Conservation (phyloP, 2,329 filamentous ascomycete species). For the Aureobasidium zeae region DNA sequence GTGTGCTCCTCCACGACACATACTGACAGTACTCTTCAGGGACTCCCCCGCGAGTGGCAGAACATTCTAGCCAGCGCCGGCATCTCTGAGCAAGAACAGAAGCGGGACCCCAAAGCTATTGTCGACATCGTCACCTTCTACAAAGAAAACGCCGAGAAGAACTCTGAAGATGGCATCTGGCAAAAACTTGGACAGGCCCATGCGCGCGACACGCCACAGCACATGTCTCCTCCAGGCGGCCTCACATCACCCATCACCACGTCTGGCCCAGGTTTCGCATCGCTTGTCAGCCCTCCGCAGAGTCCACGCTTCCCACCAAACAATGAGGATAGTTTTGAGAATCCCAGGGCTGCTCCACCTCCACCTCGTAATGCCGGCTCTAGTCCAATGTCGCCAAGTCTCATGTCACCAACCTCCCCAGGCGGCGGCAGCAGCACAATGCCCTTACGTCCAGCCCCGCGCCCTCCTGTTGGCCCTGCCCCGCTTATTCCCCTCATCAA, state of each 20-base stretch:
- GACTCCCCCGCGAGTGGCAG: constrained; percentile 96
- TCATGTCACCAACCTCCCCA: constrained; percentile 32
- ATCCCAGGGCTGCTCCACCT: constrained; percentile 84
- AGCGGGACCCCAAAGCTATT: constrained; percentile 90
- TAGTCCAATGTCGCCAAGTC: constrained; percentile 32
- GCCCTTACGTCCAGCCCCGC: constrained; percentile 76
- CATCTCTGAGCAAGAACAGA: constrained; percentile 90
- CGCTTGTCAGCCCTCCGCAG: constrained; percentile 64
- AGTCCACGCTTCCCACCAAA: constrained; percentile 84
- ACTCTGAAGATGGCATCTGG: constrained; percentile 76
- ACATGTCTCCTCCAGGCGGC: constrained; percentile 22
- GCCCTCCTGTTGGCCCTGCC: constrained; percentile 72
- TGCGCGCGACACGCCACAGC: constrained; percentile 41
- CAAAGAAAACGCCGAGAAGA: constrained; percentile 80
- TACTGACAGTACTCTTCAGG: constrained; percentile 44
- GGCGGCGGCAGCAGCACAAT: constrained; percentile 21
- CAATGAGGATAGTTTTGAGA: constrained; percentile 91
- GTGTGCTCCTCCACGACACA: neutral
- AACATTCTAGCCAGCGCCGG: constrained; percentile 89
- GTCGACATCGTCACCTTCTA: constrained; percentile 95
- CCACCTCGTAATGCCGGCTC: constrained; percentile 51
- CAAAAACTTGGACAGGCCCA: constrained; percentile 93
- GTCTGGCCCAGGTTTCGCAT: constrained; percentile 42
- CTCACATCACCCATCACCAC: constrained; percentile 21
- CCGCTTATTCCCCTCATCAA: constrained; percentile 60